These are phyloP conservation scores for Rhynchospora tenuis DNA, from an alignment of 176 grass and related monocot species.

Conservation along the genomic window DNA sequence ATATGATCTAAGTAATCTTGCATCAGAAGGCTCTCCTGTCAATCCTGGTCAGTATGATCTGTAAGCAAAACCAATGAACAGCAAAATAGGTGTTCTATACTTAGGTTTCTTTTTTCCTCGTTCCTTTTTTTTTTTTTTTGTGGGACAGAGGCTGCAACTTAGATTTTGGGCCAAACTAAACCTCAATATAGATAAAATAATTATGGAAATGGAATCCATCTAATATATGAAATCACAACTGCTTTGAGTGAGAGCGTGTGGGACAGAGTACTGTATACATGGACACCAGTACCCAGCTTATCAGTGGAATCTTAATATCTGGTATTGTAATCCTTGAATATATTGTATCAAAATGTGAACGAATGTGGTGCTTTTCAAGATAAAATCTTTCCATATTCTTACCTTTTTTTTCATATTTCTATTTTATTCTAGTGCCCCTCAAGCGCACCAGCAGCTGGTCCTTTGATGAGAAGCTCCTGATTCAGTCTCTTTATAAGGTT, in stretches of 20 bases:
- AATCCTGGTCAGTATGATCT: conserved; percentile 53
- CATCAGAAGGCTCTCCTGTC: conserved; percentile 60
- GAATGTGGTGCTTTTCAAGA: neutral
- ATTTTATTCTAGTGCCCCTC: conserved; percentile 45
- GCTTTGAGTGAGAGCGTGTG: neutral
- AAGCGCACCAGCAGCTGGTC: conserved; percentile 59
- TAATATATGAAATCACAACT: neutral
- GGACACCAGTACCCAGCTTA: no score
- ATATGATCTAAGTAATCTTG: conserved; percentile 40
- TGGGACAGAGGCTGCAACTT: neutral
- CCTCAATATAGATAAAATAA: neutral
- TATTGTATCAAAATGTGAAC: neutral
- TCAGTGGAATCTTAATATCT: neutral
- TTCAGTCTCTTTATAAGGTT: conserved; percentile 89
- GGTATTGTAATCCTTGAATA: neutral
- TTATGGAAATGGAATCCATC: neutral
- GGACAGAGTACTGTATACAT: neutral
- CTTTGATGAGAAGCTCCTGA: conserved; percentile 64
- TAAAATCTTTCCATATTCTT: conserved; percentile 11
- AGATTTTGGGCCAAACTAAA: neutral
- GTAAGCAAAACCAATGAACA: neutral
- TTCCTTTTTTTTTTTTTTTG: neutral
- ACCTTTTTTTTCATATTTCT: conserved; percentile 17
- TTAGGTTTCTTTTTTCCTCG: neutral
- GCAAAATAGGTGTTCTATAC: neutral